Percentiles rank a stretch among this genome's conserved stretches.
phyloP scores from a whole-genome alignment of 331 rosid genomes.

The Erythrophleum ivorense region DNA sequence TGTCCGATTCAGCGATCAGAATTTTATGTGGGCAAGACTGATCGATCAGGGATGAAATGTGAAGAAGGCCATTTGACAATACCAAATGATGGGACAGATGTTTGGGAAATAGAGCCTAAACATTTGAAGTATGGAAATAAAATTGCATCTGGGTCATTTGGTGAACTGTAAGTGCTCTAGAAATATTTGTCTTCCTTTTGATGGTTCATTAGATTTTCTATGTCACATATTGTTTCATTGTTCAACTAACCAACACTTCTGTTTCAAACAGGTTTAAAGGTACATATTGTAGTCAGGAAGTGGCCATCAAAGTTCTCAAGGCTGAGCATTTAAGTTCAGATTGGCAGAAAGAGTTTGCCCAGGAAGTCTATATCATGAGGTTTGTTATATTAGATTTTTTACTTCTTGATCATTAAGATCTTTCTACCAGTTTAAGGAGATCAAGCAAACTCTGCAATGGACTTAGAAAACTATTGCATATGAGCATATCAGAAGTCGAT shows the following conservation, averaged over 20 bases:
- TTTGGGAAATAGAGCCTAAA: slow-evolving; percentile 92
- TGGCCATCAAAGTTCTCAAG: slow-evolving; percentile 93
- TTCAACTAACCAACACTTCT: slow-evolving; percentile 38
- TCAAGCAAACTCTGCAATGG: neutral
- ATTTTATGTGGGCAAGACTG: slow-evolving; percentile 55
- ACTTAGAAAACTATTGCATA: neutral
- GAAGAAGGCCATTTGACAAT: slow-evolving; percentile 67
- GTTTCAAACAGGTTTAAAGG: slow-evolving; percentile 76
- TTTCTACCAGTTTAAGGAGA: slow-evolving; percentile 24
- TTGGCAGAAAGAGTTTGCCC: slow-evolving; percentile 85
- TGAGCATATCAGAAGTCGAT: neutral
- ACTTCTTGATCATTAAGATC: slow-evolving; percentile 22
- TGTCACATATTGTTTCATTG: slow-evolving; percentile 23
- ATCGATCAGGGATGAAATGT: slow-evolving; percentile 56
- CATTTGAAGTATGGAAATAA: slow-evolving; percentile 76
- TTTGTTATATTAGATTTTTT: slow-evolving; percentile 38
- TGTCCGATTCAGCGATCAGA: slow-evolving; percentile 53
- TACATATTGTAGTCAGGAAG: slow-evolving; percentile 91
- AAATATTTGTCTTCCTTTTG: slow-evolving; percentile 19
- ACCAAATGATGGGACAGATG: slow-evolving; percentile 91
- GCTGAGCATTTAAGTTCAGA: slow-evolving; percentile 77
- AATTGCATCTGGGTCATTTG: slow-evolving; percentile 93
- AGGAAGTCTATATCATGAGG: slow-evolving; percentile 99
- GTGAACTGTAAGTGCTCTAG: slow-evolving; percentile 77
- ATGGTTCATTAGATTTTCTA: slow-evolving; percentile 20